Percentiles rank a stretch among this genome's conserved stretches.
Evolutionary conservation across 2,329 filamentous ascomycete genomes (phyloP).

Genomic region (Periconia digitata): DNA sequence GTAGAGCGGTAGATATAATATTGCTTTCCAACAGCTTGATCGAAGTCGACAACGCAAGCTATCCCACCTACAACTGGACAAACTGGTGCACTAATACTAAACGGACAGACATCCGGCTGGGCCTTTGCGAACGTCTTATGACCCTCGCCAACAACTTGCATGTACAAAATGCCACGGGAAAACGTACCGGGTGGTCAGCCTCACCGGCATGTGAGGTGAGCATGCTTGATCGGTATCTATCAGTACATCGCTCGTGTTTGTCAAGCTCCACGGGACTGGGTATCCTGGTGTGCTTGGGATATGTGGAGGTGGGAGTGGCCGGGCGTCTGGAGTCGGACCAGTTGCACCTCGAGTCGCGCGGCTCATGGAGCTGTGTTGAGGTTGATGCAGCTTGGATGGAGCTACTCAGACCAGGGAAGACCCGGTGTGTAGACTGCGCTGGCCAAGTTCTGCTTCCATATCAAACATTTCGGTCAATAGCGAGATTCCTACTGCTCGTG

Average conservation of each 20-base stretch:
- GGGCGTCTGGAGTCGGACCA: neutral
- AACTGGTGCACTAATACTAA: neutral
- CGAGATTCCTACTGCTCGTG: no score
- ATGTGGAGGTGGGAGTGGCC: neutral
- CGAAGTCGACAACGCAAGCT: neutral
- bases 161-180: neutral
- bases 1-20: neutral
- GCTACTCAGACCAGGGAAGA: constrained; percentile 2
- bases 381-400: constrained; percentile 19
- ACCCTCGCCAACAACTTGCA: constrained; percentile 7
- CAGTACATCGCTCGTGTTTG: neutral
- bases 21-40: neutral
- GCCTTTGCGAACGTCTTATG: constrained; percentile 26
- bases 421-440: neutral
- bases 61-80: neutral
- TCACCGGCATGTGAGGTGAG: constrained; percentile 22
- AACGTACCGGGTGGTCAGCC: constrained; percentile 22
- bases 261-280: constrained; percentile 5
- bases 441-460: neutral
- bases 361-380: constrained; percentile 25
- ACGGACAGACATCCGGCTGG: neutral
- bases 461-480: neutral
- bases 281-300: constrained; percentile 7
- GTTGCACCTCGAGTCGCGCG: constrained; percentile 9
- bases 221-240: constrained; percentile 1